These are phyloP conservation scores for Talaromyces rugulosus DNA, from an alignment of 2,329 filamentous ascomycete species.

Conservation along the genomic window DNA sequence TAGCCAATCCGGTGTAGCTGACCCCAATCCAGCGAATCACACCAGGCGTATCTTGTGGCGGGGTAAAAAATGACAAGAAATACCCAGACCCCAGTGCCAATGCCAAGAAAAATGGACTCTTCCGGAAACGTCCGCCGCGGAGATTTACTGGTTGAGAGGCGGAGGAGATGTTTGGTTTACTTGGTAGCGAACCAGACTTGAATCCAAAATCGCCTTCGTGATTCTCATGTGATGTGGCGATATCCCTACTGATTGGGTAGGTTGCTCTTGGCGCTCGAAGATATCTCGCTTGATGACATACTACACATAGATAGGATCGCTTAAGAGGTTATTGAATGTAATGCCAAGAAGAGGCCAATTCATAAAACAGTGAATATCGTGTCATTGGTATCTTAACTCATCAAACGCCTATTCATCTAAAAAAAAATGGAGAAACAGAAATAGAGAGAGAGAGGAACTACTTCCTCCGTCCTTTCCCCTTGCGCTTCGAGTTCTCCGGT, in stretches of 20 bases:
- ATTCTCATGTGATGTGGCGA: background rate
- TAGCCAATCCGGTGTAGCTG: background rate
- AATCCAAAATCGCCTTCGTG: background rate
- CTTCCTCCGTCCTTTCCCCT: conserved; percentile 37
- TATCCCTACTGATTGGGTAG: background rate
- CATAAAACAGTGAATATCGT: background rate
- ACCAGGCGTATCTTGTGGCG: background rate
- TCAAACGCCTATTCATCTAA: background rate
- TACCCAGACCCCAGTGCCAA: background rate
- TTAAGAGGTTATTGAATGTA: background rate
- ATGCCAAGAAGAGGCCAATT: background rate
- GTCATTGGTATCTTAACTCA: background rate
- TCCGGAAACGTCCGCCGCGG: background rate
- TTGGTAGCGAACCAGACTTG: background rate
- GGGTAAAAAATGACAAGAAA: background rate
- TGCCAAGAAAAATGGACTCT: background rate
- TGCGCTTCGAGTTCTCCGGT: conserved; percentile 52
- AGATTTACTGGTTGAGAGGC: background rate
- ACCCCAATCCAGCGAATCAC: background rate
- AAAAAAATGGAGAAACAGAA: background rate
- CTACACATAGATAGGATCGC: background rate
- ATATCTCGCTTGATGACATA: background rate
- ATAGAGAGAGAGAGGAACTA: background rate
- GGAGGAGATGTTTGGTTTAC: background rate
- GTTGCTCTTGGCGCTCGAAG: background rate